These are phyloP conservation scores for Boletus holoroseus DNA, from an alignment of 1,284 basidiomycete species.

Conservation along the genomic window DNA sequence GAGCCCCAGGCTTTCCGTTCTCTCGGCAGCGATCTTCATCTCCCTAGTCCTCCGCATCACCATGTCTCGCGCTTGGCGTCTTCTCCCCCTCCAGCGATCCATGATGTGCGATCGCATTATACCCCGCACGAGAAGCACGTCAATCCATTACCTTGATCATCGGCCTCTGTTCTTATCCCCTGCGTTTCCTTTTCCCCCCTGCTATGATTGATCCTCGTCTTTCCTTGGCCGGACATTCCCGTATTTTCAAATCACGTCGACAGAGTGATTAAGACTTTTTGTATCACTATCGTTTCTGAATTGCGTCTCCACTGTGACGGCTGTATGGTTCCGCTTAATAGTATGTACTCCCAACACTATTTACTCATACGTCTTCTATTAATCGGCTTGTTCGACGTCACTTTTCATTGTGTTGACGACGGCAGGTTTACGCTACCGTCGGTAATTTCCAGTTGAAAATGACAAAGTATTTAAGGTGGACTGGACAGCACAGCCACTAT, in stretches of 20 bases:
- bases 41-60: constrained; percentile 31
- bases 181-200: constrained; percentile 14
- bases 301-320: constrained; percentile 14
- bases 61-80: constrained; percentile 32
- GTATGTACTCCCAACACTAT: constrained; percentile 33
- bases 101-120: constrained; percentile 36
- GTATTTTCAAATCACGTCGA: constrained; percentile 32
- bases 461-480: constrained; percentile 32
- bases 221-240: constrained; percentile 26
- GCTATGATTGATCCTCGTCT: constrained; percentile 28
- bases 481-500: constrained; percentile 30
- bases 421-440: constrained; percentile 27
- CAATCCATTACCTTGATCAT: constrained; percentile 35
- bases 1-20: constrained; percentile 33
- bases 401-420: constrained; percentile 14
- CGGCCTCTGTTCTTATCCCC: constrained; percentile 15
- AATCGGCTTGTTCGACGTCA: constrained; percentile 28
- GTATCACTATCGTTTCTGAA: constrained; percentile 33
- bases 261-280: constrained; percentile 27
- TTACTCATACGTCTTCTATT: constrained; percentile 32
- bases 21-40: constrained; percentile 31
- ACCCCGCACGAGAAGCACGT: constrained; percentile 36
- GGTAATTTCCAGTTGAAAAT: constrained; percentile 23
- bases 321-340: constrained; percentile 29
- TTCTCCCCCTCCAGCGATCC: constrained; percentile 32